Percentiles rank a stretch among this genome's conserved stretches.
These are phyloP conservation scores for Aspergillus sparsus DNA, from an alignment of 495 filamentous ascomycete genomes.

Conservation along the genomic window DNA sequence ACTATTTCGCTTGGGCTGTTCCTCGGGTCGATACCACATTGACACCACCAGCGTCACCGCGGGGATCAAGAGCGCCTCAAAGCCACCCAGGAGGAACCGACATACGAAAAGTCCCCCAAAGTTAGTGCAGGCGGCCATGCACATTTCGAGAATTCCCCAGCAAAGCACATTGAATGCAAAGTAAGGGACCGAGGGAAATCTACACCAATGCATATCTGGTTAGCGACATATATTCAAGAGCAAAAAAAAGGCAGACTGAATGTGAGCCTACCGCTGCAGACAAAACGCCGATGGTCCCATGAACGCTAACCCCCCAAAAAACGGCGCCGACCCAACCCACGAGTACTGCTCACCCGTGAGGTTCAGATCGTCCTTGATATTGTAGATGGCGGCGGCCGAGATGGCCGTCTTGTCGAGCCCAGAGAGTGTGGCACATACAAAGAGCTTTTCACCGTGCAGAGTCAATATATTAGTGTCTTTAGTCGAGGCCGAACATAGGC, in stretches of 20 bases:
- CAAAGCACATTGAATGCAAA: conserved; percentile 25
- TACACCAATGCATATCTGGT: no score
- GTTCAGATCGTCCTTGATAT: conserved; percentile 26
- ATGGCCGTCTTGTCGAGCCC: conserved; percentile 34
- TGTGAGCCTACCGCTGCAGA: conserved; percentile 27
- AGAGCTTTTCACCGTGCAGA: conserved; percentile 23
- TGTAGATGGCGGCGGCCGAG: conserved; percentile 35
- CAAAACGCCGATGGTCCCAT: conserved; percentile 28
- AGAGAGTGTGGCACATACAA: conserved; percentile 12
- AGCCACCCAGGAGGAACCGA: conserved; percentile 28
- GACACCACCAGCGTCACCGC: neutral
- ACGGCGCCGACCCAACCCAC: conserved; percentile 34
- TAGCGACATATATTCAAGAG: no score
- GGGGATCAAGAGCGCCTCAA: neutral
- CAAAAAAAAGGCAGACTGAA: no score
- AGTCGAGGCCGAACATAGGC: no score
- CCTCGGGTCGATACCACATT: conserved; percentile 19
- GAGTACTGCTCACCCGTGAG: conserved; percentile 31
- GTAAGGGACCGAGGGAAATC: conserved; percentile 40
- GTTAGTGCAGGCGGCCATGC: conserved; percentile 26
- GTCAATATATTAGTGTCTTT: no score
- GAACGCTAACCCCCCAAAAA: conserved; percentile 19
- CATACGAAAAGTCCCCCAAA: conserved; percentile 33
- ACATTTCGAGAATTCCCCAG: conserved; percentile 25
- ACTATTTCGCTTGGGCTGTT: conserved; percentile 21